Percentiles rank a stretch among this genome's conserved stretches.
These are phyloP conservation scores for barrel medic (Medicago truncatula) DNA, from an alignment of 306 rosid species.

Conservation along the genomic window MtrunA17r5.0-ANR NC_053046.1:43206501-43207000, in stretches of 20 bases:
- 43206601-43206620: slow-evolving; percentile 42
- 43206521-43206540: slow-evolving; percentile 36
- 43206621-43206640: slow-evolving; percentile 58
- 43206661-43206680: slow-evolving; percentile 74
- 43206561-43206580: slow-evolving; percentile 29
- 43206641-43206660: slow-evolving; percentile 64
- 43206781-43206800: slow-evolving; percentile 54
- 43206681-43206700: slow-evolving; percentile 75
- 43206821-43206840: slow-evolving; percentile 65
- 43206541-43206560: slow-evolving; percentile 8
- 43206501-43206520: slow-evolving; percentile 13
- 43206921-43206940: slow-evolving; percentile 98
- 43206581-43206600: not conserved
- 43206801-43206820: slow-evolving; percentile 77
- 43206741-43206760: slow-evolving; percentile 93
- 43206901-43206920: slow-evolving; percentile 96
- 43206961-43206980: slow-evolving; percentile 66
- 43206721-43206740: slow-evolving; percentile 75
- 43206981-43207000: slow-evolving; percentile 73
- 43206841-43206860: slow-evolving; percentile 80
- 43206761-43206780: slow-evolving; percentile 59
- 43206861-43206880: slow-evolving; percentile 84
- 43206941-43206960: slow-evolving; percentile 85
- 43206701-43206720: slow-evolving; percentile 77
- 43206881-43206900: slow-evolving; percentile 80